phyloP scores from a whole-genome alignment of 2,329 filamentous ascomycete species.

The Trichoderma sp. region DNA sequence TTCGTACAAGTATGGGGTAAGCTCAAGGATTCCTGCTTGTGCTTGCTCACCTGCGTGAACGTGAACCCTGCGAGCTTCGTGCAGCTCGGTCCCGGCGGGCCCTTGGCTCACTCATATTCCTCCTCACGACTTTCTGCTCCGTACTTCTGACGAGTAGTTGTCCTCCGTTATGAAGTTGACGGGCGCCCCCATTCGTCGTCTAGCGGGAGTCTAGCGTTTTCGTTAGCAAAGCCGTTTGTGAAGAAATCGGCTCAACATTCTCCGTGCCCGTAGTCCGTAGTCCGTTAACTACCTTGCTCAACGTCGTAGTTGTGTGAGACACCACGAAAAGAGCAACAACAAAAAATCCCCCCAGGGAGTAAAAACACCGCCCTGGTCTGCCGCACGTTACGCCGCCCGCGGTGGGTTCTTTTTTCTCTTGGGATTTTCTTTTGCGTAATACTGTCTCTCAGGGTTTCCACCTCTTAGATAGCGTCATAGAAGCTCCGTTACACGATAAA shows the following conservation, averaged over 20 bases:
- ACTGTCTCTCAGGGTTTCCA: background rate
- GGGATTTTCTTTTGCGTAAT: slow-evolving; percentile 16
- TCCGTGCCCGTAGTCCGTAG: background rate
- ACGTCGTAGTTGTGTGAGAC: slow-evolving; percentile 17
- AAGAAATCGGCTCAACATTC: slow-evolving; percentile 6
- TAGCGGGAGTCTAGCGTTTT: slow-evolving; percentile 7
- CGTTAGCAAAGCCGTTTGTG: background rate
- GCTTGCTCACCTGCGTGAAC: background rate
- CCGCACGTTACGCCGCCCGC: slow-evolving; percentile 9
- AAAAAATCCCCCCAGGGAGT: background rate
- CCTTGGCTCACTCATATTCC: background rate
- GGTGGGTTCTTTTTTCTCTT: background rate
- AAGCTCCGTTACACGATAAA: background rate
- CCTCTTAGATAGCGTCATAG: background rate
- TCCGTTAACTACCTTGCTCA: background rate
- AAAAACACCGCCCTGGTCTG: background rate
- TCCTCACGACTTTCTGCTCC: background rate
- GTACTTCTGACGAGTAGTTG: background rate
- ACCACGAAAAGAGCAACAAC: slow-evolving; percentile 8
- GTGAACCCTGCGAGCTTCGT: background rate
- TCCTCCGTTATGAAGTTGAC: background rate
- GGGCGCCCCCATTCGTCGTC: background rate
- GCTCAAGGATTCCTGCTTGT: slow-evolving; percentile 10
- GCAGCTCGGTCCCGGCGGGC: background rate
- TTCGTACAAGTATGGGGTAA: slow-evolving; percentile 4